phyloP scores from a whole-genome alignment of 2,329 filamentous ascomycete genomes.

The Scedosporium aurantiacum region DNA sequence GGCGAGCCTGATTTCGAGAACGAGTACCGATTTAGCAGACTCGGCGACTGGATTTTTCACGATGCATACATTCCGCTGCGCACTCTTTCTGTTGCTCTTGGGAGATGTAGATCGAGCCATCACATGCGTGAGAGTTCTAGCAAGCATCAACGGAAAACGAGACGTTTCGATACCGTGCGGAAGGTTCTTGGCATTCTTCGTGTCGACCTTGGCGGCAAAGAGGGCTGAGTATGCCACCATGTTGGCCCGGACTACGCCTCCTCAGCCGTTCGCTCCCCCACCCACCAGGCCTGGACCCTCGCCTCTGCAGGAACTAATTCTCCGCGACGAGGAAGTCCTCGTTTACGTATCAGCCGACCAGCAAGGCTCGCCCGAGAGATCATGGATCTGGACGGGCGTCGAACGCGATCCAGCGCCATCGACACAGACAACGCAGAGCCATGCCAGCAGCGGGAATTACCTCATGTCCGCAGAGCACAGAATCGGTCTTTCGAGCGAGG shows the following conservation, averaged over 20 bases:
- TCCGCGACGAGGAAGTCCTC: slow-evolving; percentile 74
- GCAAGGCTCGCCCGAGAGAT: slow-evolving; percentile 64
- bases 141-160: slow-evolving; percentile 58
- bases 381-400: slow-evolving; percentile 71
- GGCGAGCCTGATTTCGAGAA: slow-evolving; percentile 60
- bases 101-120: slow-evolving; percentile 63
- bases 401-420: slow-evolving; percentile 32
- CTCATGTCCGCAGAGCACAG: slow-evolving; percentile 14
- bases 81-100: slow-evolving; percentile 66
- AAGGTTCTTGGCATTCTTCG: slow-evolving; percentile 71
- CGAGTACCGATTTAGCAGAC: slow-evolving; percentile 47
- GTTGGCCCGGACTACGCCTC: slow-evolving; percentile 22
- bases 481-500: slow-evolving; percentile 43
- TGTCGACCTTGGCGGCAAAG: slow-evolving; percentile 51
- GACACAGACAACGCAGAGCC: slow-evolving; percentile 7
- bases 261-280: slow-evolving; percentile 17
- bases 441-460: slow-evolving; percentile 10
- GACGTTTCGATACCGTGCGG: slow-evolving; percentile 70
- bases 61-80: slow-evolving; percentile 77
- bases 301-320: slow-evolving; percentile 24
- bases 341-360: slow-evolving; percentile 79
- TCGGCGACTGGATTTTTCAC: slow-evolving; percentile 66
- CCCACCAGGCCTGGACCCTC: slow-evolving; percentile 12
- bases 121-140: slow-evolving; percentile 60
- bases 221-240: slow-evolving; percentile 33